Evolutionary conservation across 441 rosid genomes (phyloP).

Genomic region (Hura crepitans): DNA sequence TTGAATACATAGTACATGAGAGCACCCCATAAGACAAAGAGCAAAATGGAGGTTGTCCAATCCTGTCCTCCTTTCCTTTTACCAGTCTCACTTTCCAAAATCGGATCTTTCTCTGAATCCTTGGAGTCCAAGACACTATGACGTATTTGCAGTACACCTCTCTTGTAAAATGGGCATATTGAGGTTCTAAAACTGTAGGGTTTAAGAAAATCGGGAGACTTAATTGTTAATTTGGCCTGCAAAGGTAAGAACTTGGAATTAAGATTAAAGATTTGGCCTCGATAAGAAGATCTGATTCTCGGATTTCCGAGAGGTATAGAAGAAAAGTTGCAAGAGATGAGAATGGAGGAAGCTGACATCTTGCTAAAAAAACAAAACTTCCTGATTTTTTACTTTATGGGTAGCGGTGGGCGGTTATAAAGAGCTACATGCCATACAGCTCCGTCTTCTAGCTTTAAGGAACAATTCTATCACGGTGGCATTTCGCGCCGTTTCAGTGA

Average conservation of each 20-base stretch:
- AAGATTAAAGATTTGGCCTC: conserved; percentile 11
- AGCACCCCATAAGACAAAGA: conserved; percentile 65
- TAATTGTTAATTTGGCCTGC: conserved; percentile 18
- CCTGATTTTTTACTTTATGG: not conserved
- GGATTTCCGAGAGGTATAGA: conserved; percentile 28
- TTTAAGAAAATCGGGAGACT: conserved; percentile 21
- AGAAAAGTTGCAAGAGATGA: conserved; percentile 59
- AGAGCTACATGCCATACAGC: not conserved
- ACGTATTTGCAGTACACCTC: conserved; percentile 32
- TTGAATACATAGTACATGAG: conserved; percentile 70
- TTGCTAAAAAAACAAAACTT: conserved; percentile 11
- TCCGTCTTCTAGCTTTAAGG: no score
- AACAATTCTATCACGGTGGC: not conserved
- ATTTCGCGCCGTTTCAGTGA: not conserved
- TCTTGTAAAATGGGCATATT: conserved; percentile 19
- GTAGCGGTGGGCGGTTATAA: not conserved
- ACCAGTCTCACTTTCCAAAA: conserved; percentile 13
- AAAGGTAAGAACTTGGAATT: conserved; percentile 18
- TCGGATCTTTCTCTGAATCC: conserved; percentile 41
- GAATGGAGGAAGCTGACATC: conserved; percentile 40
- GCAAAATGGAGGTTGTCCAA: conserved; percentile 73
- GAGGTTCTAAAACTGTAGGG: conserved; percentile 16
- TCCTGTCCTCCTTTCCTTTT: conserved; percentile 40
- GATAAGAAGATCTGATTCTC: conserved; percentile 19
- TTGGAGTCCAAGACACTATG: conserved; percentile 42